These are phyloP conservation scores for slime mould (Dictyostelium discoideum) DNA, from an alignment of 78 protist genomes.

Conservation along the genomic window DNA sequence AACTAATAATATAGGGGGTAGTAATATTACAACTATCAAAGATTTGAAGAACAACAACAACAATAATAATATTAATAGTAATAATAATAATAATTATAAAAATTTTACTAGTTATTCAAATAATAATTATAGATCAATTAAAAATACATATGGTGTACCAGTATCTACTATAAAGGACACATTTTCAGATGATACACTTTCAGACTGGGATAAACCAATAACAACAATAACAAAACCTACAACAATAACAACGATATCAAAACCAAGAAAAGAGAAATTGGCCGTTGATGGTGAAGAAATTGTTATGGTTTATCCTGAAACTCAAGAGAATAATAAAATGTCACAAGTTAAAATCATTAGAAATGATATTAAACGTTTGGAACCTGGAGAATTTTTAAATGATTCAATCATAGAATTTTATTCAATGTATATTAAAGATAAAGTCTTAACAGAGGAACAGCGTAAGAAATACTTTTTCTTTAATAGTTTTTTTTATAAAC, in stretches of 20 bases:
- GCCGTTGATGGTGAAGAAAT: not conserved
- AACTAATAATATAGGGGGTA: not conserved
- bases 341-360: conserved; percentile 58
- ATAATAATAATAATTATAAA: not conserved
- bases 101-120: not conserved
- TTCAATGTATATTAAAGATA: conserved; percentile 50
- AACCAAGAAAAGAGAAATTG: not conserved
- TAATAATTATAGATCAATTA: not conserved
- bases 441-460: not conserved
- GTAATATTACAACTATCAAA: not conserved
- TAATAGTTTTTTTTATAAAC: conserved; percentile 71
- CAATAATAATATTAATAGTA: not conserved
- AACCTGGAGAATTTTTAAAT: conserved; percentile 68
- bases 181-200: too few relatives aligned
- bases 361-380: conserved; percentile 44
- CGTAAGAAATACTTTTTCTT: conserved; percentile 41
- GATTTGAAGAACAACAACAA: not conserved
- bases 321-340: not conserved
- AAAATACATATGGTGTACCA: not conserved
- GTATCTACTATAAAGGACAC: not conserved
- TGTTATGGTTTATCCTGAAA: conserved; percentile 32
- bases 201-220: not conserved
- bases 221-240: not conserved
- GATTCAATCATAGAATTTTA: conserved; percentile 79
- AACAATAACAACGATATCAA: not conserved